phyloP scores from a whole-genome alignment of 495 filamentous ascomycete species.

The Peziza echinospora region DNA sequence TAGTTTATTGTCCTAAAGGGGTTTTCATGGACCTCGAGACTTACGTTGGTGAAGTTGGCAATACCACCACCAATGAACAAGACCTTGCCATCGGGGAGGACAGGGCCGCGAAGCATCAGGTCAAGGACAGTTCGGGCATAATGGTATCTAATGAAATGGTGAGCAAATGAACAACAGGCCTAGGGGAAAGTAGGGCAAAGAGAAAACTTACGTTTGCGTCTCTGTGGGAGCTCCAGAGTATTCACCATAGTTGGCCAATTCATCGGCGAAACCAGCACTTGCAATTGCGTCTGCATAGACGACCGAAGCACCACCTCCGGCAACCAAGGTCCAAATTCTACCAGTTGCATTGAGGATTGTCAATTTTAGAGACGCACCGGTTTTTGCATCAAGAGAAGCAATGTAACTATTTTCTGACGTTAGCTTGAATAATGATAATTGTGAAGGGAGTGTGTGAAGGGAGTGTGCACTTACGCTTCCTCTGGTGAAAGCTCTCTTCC shows the following conservation, averaged over 20 bases:
- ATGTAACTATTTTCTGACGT: too few species aligned
- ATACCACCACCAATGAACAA: conserved; percentile 99
- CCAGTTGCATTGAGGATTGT: conserved; percentile 82
- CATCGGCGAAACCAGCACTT: conserved; percentile 79
- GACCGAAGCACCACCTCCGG: conserved; percentile 97
- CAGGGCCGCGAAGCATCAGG: conserved; percentile 85
- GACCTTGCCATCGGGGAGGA: conserved; percentile 76
- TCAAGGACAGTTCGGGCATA: conserved; percentile 93
- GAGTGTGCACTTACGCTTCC: conserved; percentile 36
- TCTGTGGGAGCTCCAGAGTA: conserved; percentile 97
- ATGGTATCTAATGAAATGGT: conserved; percentile 39
- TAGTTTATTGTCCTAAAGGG: too few species aligned
- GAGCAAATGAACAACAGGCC: not conserved
- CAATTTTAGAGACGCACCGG: conserved; percentile 92
- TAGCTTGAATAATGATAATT: conserved; percentile 8
- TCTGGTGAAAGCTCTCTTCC: conserved; percentile 95
- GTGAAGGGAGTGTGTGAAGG: not conserved
- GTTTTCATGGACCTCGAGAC: too few species aligned
- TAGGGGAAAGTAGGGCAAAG: too few species aligned
- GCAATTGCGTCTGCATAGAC: conserved; percentile 99
- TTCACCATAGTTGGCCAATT: conserved; percentile 98
- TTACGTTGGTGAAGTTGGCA: conserved; percentile 93
- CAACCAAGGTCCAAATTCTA: conserved; percentile 93
- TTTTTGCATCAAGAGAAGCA: conserved; percentile 95
- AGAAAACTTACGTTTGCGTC: conserved; percentile 49